Evolutionary conservation across 352 stramenopile species (phyloP), one percentile per base, ranked within the genome.

Genomic region (Achlya hypogyna): DNA sequence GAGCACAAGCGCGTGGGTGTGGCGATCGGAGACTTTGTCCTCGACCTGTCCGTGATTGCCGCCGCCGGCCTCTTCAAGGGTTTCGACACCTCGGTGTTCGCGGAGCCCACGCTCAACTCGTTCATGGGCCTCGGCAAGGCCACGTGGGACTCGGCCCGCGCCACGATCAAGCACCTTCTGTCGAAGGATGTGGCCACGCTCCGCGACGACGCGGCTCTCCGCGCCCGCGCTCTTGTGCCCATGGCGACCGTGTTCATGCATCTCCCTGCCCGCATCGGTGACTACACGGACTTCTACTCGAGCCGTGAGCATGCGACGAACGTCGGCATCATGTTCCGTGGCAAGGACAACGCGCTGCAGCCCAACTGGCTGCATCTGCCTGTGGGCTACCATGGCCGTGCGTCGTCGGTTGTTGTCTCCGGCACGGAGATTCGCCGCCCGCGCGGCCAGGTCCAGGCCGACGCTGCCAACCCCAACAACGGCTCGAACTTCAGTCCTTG

Each of bases 211-310:
- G 75, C 78, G 22, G 69, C 72, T 47, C 75, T 98, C 20, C 75
- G 76, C 23, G 76, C 81, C 42, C 78, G 79, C 53, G 82, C 88
- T n/a, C 76, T 98, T 27, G 74, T 96, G 68, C 82, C 81, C 29
- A 78, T 96, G 62, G 49, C 78, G 10, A 82, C 82, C 34, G 79
- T 90, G 49, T 76, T 77, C 38, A 96, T 98, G 84, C 88, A 98
- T 67, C 73, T 99, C 18, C 96, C 96, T 20, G 88, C 91, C 58
- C 84, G 80, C 34, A 97, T 99, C 64, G 93, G 93, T 28, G 95
- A 99, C 77, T 99, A 98, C 78, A 98, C 96, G 25, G 96, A 99
- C 73, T 99, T 99, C 69, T 99, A 98, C 79, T 96, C 88, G 65
- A 98, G 88, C 29, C 81, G 93, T 20, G 93, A 98, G 74, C 96